These are phyloP conservation scores for Calycina marina DNA, from an alignment of 2,329 filamentous ascomycete species.

Conservation along the genomic window DNA sequence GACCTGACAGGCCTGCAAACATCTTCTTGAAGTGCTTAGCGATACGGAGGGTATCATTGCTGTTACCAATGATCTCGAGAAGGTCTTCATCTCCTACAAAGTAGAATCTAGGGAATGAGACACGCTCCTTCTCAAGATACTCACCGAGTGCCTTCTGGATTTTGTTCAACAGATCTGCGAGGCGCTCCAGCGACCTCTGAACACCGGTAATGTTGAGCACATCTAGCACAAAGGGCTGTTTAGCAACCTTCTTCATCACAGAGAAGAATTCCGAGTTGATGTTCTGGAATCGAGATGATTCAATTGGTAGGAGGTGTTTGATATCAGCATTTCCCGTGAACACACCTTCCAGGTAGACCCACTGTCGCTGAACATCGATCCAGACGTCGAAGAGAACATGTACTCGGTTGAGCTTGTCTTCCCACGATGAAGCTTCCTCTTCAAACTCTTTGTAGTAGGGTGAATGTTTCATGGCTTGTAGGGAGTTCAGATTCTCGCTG, in stretches of 20 bases:
- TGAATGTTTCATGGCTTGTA: conserved; percentile 97
- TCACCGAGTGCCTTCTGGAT: conserved; percentile 98
- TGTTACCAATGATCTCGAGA: conserved; percentile 98
- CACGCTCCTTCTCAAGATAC: conserved; percentile 93
- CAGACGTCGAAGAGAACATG: conserved; percentile 98
- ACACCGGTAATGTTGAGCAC: conserved; percentile 92
- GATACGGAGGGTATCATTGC: conserved; percentile 89
- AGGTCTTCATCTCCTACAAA: conserved; percentile 98
- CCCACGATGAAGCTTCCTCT: conserved; percentile 91
- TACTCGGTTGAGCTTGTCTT: conserved; percentile 93
- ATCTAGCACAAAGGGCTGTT: conserved; percentile 88
- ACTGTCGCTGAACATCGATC: conserved; percentile 99
- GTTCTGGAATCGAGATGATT: conserved; percentile 94
- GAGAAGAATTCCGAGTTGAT: conserved; percentile 98
- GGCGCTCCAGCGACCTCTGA: conserved; percentile 85
- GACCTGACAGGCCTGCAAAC: conserved; percentile 89
- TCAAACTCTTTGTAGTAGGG: conserved; percentile 99
- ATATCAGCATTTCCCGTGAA: conserved; percentile 99
- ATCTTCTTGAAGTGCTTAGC: conserved; percentile 99
- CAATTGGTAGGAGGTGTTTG: conserved; percentile 90
- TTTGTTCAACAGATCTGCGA: conserved; percentile 96
- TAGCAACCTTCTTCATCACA: conserved; percentile 99
- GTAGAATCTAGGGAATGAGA: conserved; percentile 97
- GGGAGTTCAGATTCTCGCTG: conserved; percentile 91
- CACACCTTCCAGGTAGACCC: conserved; percentile 97